Evolutionary conservation across 768 basidiomycete genomes (phyloP).

Genomic region (Pleurotus djamor): DNA sequence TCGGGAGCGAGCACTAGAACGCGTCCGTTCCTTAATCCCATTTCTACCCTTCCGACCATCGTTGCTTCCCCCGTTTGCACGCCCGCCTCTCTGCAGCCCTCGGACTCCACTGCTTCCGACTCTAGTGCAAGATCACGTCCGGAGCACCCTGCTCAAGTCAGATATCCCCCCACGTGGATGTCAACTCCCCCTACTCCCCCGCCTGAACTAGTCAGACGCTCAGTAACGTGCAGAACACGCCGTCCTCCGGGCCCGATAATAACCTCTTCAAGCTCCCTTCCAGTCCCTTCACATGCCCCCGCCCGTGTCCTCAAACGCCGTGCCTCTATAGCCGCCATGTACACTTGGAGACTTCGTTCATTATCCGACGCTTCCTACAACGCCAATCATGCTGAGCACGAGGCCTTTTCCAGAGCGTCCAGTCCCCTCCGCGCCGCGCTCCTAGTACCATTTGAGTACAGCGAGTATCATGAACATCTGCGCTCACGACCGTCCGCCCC

Average conservation of each 20-base stretch:
- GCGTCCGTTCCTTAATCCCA: neutral
- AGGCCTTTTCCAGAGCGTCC: neutral
- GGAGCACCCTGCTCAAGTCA: neutral
- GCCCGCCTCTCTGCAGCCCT: conserved; percentile 21
- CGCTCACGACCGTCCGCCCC: conserved; percentile 21
- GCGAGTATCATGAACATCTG: conserved; percentile 2
- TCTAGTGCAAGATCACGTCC: conserved; percentile 6
- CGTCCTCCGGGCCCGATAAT: conserved; percentile 25
- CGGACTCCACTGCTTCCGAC: neutral
- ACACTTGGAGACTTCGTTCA: conserved; percentile 5
- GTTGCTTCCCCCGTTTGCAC: conserved; percentile 59
- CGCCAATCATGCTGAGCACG: neutral
- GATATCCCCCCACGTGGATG: conserved; percentile 49
- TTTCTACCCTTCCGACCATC: conserved; percentile 49
- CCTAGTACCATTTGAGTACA: neutral
- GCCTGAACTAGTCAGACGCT: conserved; percentile 34
- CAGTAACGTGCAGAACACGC: conserved; percentile 28
- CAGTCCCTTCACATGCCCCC: conserved; percentile 26
- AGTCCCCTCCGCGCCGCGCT: neutral
- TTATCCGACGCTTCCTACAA: neutral
- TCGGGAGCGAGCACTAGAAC: neutral
- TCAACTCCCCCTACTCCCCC: conserved; percentile 61
- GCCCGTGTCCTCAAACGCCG: conserved; percentile 30
- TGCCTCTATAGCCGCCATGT: conserved; percentile 39
- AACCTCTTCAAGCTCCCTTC: conserved; percentile 45